These are phyloP conservation scores for Colletotrichum navitas DNA, from an alignment of 2,329 filamentous ascomycete species.

Conservation along the genomic window DNA sequence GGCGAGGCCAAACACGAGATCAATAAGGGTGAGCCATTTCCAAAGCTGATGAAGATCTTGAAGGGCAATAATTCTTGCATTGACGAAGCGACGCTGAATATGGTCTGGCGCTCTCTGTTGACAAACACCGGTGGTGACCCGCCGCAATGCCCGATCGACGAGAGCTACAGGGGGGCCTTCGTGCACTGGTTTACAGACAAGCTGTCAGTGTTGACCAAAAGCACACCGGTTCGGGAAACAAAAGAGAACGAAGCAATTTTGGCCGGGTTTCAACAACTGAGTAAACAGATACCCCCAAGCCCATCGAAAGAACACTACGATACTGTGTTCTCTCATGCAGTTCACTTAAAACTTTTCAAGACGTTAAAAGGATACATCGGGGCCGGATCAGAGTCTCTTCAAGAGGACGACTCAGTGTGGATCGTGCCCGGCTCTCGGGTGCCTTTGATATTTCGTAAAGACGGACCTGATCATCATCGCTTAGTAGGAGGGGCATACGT, in stretches of 20 bases:
- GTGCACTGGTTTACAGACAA: not conserved
- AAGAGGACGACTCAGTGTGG: not conserved
- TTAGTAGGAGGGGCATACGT: not conserved
- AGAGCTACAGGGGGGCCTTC: not conserved
- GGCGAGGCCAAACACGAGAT: constrained; percentile 11
- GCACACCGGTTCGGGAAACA: not conserved
- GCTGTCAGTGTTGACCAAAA: not conserved
- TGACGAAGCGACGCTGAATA: not conserved
- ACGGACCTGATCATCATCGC: not conserved
- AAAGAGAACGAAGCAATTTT: not conserved
- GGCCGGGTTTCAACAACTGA: not conserved
- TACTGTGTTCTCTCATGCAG: not conserved
- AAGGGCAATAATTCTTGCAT: not conserved
- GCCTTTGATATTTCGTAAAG: constrained; percentile 2
- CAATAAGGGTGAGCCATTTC: not conserved
- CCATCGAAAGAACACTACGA: not conserved
- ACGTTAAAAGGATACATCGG: not conserved
- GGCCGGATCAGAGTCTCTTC: not conserved
- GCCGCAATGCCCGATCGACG: not conserved
- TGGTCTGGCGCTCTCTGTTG: constrained; percentile 7
- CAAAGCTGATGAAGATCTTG: not conserved
- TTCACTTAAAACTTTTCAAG: not conserved
- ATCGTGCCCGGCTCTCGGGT: constrained; percentile 12
- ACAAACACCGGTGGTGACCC: not conserved
- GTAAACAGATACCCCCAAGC: not conserved